Base-by-base conservation (phyloP, 306 rosid species). In the Leucaena leucocephala region DNA sequence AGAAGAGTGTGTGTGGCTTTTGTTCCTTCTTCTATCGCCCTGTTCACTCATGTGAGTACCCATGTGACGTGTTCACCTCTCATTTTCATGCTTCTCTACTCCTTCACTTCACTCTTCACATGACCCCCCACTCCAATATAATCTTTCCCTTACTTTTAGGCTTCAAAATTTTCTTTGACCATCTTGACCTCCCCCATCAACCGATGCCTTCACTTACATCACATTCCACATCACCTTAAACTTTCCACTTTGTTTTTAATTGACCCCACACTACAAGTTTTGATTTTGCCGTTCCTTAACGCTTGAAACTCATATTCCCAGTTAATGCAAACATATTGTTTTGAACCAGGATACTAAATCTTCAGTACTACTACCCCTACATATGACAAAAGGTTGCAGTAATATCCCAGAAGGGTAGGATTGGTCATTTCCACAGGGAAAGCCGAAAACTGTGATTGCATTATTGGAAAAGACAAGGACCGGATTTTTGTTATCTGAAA, bases 41-140 rank as follows among this genome's bases (percentile, higher is more conserved):
- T 77, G 17, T 72, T 76, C 80, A 43, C 71, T 75, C 90, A 91
- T 84, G 91, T 84, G 86, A 85, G n/a, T 78, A 71, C 92, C 85
- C 90, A 82, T 88, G 92, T 79, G 84, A 86, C 54, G 12, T 64
- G 50, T 65, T 57, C 71, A 67, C 57, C 34, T 69, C 63, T 87
- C 84, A 49, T 76, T 85, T 75, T 84, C 96, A 82, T 71, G 17
- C 67, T 67, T 22, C 70, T 61, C 72, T n/a, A 17, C 59, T n/a
- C 8, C 21, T 54, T 14, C 74, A 40, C 75, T 57, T 57, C 3
- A 58, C 22, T 78, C 21, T 68, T 89, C 89, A 87, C 90, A 86
- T 87, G 64, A 3, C 10, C 48, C 48, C 48, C 43, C 3, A 44
- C 2, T 12, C 48, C 16, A 62, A 75, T 22, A 27, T 27, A 27